Percentiles rank a stretch among this genome's conserved stretches.
phyloP scores from a whole-genome alignment of 768 basidiomycete species.

The Mycena polygramma region DNA sequence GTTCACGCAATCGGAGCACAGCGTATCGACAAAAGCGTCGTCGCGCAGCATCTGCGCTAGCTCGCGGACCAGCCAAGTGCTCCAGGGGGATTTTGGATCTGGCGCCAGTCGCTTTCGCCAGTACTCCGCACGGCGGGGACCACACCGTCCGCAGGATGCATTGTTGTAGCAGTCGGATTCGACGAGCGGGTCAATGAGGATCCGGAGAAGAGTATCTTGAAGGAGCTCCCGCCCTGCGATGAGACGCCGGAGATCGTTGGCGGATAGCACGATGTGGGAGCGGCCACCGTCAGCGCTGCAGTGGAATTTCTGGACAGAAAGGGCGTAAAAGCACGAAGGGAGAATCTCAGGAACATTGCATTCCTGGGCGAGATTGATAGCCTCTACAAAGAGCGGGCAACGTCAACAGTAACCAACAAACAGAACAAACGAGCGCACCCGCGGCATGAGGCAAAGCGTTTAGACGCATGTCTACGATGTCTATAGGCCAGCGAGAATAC shows the following conservation, averaged over 20 bases:
- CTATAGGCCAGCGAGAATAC: constrained; percentile 46
- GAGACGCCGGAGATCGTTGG: constrained; percentile 46
- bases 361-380: constrained; percentile 51
- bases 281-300: constrained; percentile 44
- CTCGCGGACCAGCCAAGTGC: constrained; percentile 33
- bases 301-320: constrained; percentile 48
- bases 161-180: constrained; percentile 25
- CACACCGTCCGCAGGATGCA: constrained; percentile 33
- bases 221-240: constrained; percentile 49
- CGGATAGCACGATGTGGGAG: constrained; percentile 45
- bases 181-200: constrained; percentile 36
- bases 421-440: constrained; percentile 39
- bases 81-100: constrained; percentile 20
- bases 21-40: constrained; percentile 24
- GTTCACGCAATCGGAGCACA: constrained; percentile 29
- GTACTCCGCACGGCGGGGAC: constrained; percentile 18
- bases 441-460: constrained; percentile 47
- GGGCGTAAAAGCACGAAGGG: constrained; percentile 56
- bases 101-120: constrained; percentile 35
- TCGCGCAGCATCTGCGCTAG: constrained; percentile 32
- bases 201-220: constrained; percentile 39
- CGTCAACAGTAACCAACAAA: not conserved
- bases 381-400: constrained; percentile 40
- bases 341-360: constrained; percentile 51
- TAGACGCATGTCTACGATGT: constrained; percentile 43